Conservation (phyloP, 2,329 filamentous ascomycete genomes). For the Incumbomyces delicatus region DNA sequence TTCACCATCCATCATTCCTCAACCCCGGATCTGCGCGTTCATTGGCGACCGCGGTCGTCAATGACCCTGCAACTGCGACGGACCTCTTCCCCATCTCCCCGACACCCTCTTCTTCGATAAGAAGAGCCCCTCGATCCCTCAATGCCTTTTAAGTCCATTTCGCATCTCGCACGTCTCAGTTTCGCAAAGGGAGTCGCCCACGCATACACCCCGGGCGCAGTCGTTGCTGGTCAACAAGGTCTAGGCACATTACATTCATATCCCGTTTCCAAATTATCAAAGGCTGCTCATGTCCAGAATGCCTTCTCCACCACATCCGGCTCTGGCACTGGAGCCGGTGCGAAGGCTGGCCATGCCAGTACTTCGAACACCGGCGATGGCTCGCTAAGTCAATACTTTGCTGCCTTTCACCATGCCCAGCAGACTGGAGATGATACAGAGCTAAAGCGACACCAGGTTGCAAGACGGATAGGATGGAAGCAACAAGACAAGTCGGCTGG, state of each 20-base stretch:
- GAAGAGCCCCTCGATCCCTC: slow-evolving; percentile 65
- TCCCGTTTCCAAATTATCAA: slow-evolving; percentile 42
- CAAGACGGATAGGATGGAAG: slow-evolving; percentile 84
- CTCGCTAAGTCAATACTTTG: slow-evolving; percentile 81
- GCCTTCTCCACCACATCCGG: slow-evolving; percentile 58
- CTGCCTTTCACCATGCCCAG: slow-evolving; percentile 75
- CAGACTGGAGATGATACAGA: slow-evolving; percentile 62
- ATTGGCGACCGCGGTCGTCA: slow-evolving; percentile 86
- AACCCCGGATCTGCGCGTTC: slow-evolving; percentile 57
- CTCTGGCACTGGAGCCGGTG: slow-evolving; percentile 38
- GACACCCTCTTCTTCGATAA: slow-evolving; percentile 48
- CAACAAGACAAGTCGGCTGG: slow-evolving; percentile 29
- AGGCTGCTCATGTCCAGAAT: slow-evolving; percentile 60
- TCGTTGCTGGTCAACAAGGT: slow-evolving; percentile 89
- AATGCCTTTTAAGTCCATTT: slow-evolving; percentile 70
- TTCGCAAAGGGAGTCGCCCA: slow-evolving; percentile 94
- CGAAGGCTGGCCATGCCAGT: slow-evolving; percentile 49
- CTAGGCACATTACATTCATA: slow-evolving; percentile 44
- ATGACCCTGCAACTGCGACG: slow-evolving; percentile 97
- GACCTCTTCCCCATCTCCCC: slow-evolving; percentile 19
- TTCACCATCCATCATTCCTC: background rate
- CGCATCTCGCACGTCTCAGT: slow-evolving; percentile 89
- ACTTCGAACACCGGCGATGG: slow-evolving; percentile 42
- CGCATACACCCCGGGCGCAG: slow-evolving; percentile 84
- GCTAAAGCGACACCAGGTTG: slow-evolving; percentile 87